Evolutionary conservation across 202 grass and related monocot species (phyloP), one percentile per base, ranked within the genome.

Genomic region (Setaria viridis): DNA sequence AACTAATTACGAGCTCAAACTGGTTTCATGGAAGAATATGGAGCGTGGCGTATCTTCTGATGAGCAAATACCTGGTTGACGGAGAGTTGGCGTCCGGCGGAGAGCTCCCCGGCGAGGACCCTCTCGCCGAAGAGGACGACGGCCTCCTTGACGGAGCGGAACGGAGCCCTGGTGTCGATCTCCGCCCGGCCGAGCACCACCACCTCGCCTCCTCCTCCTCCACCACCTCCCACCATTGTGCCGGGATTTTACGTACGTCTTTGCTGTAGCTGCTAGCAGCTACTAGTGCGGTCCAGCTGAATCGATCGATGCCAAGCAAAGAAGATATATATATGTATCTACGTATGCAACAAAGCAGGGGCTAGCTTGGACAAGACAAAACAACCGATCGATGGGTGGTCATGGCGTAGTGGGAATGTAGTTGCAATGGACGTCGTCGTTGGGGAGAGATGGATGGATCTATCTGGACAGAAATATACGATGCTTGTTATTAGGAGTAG

Each of bases 91-190:
- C 67, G 83, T 7, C 70, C 91, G 32, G 86, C 91, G 11, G 88
- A 82, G 76, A 99, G 90, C 85, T 99, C 96, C 17, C 86, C 90
- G 46, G 93, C 91, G 37, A 98, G 87, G 21, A 98, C 91, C 79
- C 54, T 80, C 76, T 98, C 96, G 62, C 96, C 96, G 78, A 98
- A 98, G 60, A 98, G 93, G 65, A 33, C 60, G 33, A 98, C 93
- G 17, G 96, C 96, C 87, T 98, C 96, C 90, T 91, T 95, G 50
- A 98, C 96, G 3, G 96, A 98, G 51, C 88, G 74, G 87, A 98
- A 95, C 1, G 96, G 96, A 13, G 87, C 88, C 47, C 96, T 76
- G 5, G 91, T 98, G 81, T 98, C 96, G 74, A 98, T 92, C 82
- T 98, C 91, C 34, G 88, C 96, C 63, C 93, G 86, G n/a, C 90